phyloP scores from a whole-genome alignment of 441 rosid species.

The Adansonia madagascariensis region DNA sequence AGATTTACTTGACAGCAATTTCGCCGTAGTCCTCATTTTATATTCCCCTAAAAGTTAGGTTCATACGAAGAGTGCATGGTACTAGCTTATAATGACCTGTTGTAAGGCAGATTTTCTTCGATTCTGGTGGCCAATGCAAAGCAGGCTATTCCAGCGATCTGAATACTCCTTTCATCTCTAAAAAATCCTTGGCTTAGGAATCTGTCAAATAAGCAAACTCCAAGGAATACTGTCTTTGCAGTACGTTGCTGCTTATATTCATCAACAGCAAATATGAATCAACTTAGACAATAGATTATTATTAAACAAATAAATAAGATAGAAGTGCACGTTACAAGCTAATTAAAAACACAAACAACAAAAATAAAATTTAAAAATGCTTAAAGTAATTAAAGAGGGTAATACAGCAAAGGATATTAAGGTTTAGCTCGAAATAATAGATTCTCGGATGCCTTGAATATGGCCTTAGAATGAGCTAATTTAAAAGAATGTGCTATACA shows the following conservation, averaged over 20 bases:
- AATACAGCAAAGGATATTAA: neutral
- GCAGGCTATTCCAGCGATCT: conserved; percentile 79
- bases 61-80: neutral
- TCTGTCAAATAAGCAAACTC: conserved; percentile 74
- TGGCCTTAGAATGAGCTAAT: neutral
- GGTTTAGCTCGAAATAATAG: neutral
- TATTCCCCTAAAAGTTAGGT: neutral
- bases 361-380: neutral
- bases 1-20: neutral
- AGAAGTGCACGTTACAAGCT: neutral
- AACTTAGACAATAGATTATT: neutral
- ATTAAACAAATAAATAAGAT: neutral
- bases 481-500: neutral
- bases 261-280: neutral
- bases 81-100: conserved; percentile 45
- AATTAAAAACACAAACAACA: neutral
- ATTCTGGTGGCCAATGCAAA: conserved; percentile 81
- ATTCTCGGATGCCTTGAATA: neutral
- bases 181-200: conserved; percentile 82
- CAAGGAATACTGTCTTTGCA: conserved; percentile 73
- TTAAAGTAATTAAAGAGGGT: neutral
- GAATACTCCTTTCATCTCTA: conserved; percentile 54
- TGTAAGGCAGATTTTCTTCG: conserved; percentile 93
- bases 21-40: neutral
- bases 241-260: conserved; percentile 56